phyloP scores from a whole-genome alignment of 345 rosid genomes.

The sweet orange (Citrus sinensis) region DNA sequence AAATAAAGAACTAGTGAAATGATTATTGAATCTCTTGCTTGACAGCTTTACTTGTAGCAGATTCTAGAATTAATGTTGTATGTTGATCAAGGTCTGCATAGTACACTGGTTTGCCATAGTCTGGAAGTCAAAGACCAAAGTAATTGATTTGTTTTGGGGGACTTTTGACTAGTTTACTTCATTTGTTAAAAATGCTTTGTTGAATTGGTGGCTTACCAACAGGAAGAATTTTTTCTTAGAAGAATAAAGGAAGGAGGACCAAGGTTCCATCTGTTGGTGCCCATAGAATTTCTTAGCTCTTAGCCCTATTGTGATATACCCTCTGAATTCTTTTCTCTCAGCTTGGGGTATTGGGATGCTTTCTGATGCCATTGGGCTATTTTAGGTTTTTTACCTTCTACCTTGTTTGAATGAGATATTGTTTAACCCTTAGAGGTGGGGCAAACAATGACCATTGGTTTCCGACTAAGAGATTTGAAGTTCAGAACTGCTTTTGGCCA shows the following conservation, averaged over 20 bases:
- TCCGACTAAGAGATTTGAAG: background rate
- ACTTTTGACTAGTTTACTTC: background rate
- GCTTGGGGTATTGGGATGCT: background rate
- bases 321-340: background rate
- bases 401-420: background rate
- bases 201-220: background rate
- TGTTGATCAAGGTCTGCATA: background rate
- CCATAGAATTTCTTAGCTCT: background rate
- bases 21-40: background rate
- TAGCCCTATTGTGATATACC: background rate
- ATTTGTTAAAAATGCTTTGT: background rate
- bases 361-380: constrained; percentile 8
- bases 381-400: background rate
- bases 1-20: background rate
- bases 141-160: background rate
- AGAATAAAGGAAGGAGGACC: too few species aligned
- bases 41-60: background rate
- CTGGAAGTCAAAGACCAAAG: background rate
- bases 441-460: background rate
- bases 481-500: background rate
- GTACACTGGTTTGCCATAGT: background rate
- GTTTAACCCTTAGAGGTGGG: background rate
- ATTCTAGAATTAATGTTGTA: background rate
- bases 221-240: background rate
- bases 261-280: background rate